Evolutionary conservation across 306 rosid genomes (phyloP), one percentile per base, ranked within the genome.

Genomic region (Purshia tridentata): DNA sequence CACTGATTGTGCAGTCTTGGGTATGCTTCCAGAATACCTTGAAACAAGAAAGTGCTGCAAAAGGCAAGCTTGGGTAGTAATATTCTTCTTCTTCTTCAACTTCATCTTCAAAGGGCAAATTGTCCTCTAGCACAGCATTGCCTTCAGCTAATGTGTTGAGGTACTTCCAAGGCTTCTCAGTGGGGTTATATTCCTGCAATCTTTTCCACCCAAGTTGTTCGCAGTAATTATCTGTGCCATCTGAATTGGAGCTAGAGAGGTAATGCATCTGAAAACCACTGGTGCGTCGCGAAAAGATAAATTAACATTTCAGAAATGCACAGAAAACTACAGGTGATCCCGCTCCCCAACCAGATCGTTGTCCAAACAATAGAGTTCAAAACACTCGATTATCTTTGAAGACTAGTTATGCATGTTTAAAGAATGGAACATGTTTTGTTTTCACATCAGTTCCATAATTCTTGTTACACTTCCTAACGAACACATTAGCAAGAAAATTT

Each of bases 51-150:
- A 89, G 89, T 42, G 96, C 93, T 35, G 97, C 96, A 68, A 89
- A 91, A 65, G 98, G 98, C 87, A 91, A 88, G 84, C 92, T 91
- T 42, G 98, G 85, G 60, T 88, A 91, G 78, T 91, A 93, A 82
- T 91, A 89, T 82, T 86, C 96, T 63, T 89, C 97, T 69, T 89
- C 92, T 67, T 89, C 92, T 67, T 90, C 98, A 51, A 71, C 65
- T 53, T 91, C 97, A 57, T 90, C 96, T 60, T 88, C 97, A 12
- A 69, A 71, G 52, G 92, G 79, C 66, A 67, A 65, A 63, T 68
- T 60, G 48, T 79, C 89, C 68, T 84, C 94, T 40, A 50, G 82
- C 4, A 83, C 61, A 7, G 77, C 76, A 74, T 68, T 86, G 82
- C 88, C 91, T 75, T 88, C 90, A 40, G 91, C 91, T 76, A 93